A percentile compares a stretch with the other conserved stretches of the same genome.
phyloP scores from a whole-genome alignment of 805 yeast genomes.

The Candida michaelii region DNA sequence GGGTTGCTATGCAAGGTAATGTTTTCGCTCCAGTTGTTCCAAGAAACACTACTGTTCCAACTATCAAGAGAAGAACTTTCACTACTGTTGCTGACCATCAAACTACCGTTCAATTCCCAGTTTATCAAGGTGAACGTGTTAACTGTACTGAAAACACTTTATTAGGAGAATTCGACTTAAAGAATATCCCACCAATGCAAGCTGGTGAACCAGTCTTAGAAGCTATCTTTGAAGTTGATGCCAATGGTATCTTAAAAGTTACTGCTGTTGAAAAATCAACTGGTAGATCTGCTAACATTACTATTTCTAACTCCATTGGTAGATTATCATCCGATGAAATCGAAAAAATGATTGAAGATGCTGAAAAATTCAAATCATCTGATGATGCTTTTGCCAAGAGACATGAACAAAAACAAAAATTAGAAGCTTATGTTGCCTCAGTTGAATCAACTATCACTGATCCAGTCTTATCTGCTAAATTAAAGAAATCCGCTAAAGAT shows the following conservation, averaged over 20 bases:
- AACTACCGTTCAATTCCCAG: conserved; percentile 52
- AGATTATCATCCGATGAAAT: conserved; percentile 50
- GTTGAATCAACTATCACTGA: conserved; percentile 96
- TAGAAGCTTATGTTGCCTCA: conserved; percentile 96
- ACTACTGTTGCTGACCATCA: conserved; percentile 53
- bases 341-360: conserved; percentile 49
- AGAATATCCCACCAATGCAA: conserved; percentile 51
- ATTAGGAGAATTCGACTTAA: conserved; percentile 51
- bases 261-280: conserved; percentile 51
- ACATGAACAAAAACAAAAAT: conserved; percentile 98
- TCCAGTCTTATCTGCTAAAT: conserved; percentile 96
- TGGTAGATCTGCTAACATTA: conserved; percentile 50
- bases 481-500: conserved; percentile 96
- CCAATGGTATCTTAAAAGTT: conserved; percentile 52
- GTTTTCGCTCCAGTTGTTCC: conserved; percentile 52
- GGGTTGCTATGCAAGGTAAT: conserved; percentile 53
- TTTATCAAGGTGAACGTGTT: conserved; percentile 53
- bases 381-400: conserved; percentile 99
- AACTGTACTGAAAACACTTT: conserved; percentile 51
- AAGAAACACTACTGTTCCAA: conserved; percentile 53
- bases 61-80: conserved; percentile 52
- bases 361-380: conserved; percentile 80
- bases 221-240: conserved; percentile 51
- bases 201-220: conserved; percentile 54
- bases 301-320: conserved; percentile 51